Evolutionary conservation across 169 alveolate genomes (phyloP).

Genomic region (Eimeria nieschulzi): DNA sequence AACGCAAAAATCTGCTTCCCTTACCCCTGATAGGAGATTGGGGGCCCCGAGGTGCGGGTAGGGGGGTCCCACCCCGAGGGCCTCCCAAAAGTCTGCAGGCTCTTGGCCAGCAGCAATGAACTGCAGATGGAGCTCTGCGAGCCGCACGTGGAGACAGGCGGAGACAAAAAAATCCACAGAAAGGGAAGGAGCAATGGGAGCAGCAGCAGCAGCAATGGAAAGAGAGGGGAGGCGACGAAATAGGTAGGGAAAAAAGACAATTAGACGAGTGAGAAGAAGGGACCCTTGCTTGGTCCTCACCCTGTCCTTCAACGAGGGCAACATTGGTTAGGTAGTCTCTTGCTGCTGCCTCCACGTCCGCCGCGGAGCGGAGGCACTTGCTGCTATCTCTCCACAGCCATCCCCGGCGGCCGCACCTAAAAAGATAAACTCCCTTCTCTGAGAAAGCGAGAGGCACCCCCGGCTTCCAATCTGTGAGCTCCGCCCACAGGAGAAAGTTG

Average conservation of each 20-base stretch:
- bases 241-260: neutral
- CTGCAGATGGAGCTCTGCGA: conserved; percentile 35
- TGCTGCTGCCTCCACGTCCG: conserved; percentile 40
- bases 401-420: conserved; percentile 25
- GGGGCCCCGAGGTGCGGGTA: conserved; percentile 44
- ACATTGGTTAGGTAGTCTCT: conserved; percentile 40
- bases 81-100: conserved; percentile 42
- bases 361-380: conserved; percentile 53
- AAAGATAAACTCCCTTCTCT: conserved; percentile 34
- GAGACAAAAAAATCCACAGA: neutral
- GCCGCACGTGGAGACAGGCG: neutral
- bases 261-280: neutral
- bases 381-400: conserved; percentile 54
- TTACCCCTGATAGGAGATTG: conserved; percentile 33
- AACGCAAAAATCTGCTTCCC: neutral
- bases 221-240: neutral
- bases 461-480: conserved; percentile 54
- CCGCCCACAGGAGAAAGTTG: conserved; percentile 54
- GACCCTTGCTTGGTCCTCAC: conserved; percentile 10
- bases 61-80: conserved; percentile 38
- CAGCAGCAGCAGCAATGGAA: neutral
- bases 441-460: conserved; percentile 26
- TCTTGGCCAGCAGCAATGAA: conserved; percentile 41
- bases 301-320: conserved; percentile 45
- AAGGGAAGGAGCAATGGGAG: neutral